Conservation (phyloP, 2,329 filamentous ascomycete genomes). For the Neocatenulostroma microsporum region DNA sequence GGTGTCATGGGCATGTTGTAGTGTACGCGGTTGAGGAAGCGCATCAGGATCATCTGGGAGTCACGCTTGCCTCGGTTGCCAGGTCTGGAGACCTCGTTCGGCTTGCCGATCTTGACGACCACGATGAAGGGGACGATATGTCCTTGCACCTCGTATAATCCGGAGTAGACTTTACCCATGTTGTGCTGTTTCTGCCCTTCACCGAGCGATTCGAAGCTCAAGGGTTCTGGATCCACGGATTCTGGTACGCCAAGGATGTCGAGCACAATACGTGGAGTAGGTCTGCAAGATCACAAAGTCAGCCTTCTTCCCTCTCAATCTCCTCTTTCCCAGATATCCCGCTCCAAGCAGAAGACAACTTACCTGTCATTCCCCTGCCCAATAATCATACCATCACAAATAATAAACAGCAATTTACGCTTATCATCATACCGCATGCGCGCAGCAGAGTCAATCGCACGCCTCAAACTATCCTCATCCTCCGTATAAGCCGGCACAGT, state of each 20-base stretch:
- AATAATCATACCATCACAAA: constrained; percentile 99
- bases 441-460: constrained; percentile 92
- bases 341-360: not conserved
- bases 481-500: constrained; percentile 97
- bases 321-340: not conserved
- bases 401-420: constrained; percentile 76
- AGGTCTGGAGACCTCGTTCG: constrained; percentile 63
- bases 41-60: constrained; percentile 97
- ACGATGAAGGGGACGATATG: constrained; percentile 98
- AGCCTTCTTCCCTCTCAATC: not conserved
- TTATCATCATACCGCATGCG: constrained; percentile 98
- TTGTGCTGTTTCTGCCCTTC: constrained; percentile 98
- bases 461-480: constrained; percentile 92
- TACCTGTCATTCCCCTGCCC: constrained; percentile 80
- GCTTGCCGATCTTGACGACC: constrained; percentile 88
- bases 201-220: constrained; percentile 93
- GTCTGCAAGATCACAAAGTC: constrained; percentile 40
- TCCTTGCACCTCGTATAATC: constrained; percentile 93
- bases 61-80: constrained; percentile 99
- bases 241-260: constrained; percentile 95
- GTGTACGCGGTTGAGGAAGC: constrained; percentile 97
- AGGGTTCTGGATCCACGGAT: constrained; percentile 84
- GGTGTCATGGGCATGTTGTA: constrained; percentile 96
- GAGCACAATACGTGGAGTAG: constrained; percentile 89
- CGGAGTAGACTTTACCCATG: constrained; percentile 98